Conservation (phyloP, 2,329 filamentous ascomycete species). For the Penicillium rolfsii region DNA sequence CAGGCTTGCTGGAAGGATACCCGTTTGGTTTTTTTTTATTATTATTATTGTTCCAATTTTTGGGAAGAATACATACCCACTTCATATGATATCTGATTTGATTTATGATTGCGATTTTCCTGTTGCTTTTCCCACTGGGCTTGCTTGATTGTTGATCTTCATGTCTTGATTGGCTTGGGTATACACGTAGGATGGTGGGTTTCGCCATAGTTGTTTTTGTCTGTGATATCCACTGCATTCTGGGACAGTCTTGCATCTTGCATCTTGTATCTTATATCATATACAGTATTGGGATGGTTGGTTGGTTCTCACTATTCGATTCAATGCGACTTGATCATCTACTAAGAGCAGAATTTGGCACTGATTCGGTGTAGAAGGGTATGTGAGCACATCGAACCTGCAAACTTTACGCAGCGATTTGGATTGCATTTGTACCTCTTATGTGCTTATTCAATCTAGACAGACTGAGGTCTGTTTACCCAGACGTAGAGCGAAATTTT, state of each 20-base stretch:
- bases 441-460: too few species aligned
- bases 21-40: constrained; percentile 7
- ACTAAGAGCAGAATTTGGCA: background rate
- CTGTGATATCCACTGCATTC: background rate
- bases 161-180: background rate
- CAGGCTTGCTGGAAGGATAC: constrained; percentile 1
- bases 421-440: too few species aligned
- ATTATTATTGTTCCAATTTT: background rate
- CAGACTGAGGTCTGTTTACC: too few species aligned
- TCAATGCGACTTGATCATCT: background rate
- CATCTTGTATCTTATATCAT: background rate
- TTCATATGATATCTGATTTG: constrained; percentile 2
- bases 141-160: background rate
- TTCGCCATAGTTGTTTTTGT: background rate
- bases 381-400: too few species aligned
- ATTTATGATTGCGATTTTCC: background rate
- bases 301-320: background rate
- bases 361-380: too few species aligned
- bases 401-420: too few species aligned
- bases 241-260: background rate
- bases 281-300: background rate
- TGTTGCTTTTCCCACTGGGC: background rate
- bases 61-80: constrained; percentile 12
- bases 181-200: background rate
- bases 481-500: too few species aligned